Conservation (phyloP, 179 eudicot genomes). For the Gypsophila paniculata region DNA sequence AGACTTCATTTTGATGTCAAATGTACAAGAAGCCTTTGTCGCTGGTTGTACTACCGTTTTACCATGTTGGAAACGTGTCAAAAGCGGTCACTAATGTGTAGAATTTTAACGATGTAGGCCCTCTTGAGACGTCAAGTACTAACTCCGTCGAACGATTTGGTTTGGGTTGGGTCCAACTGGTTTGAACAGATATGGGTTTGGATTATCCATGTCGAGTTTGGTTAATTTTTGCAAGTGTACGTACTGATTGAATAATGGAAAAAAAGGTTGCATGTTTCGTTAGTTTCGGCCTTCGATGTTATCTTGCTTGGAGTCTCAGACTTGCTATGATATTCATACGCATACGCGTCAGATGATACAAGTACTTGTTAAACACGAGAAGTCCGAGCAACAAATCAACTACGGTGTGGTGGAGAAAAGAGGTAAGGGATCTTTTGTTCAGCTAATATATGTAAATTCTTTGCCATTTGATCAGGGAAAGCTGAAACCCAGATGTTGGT, state of each 20-base stretch:
- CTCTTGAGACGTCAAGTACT: not conserved
- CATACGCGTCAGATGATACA: not conserved
- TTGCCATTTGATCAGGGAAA: slow-evolving; percentile 30
- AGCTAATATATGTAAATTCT: slow-evolving; percentile 12
- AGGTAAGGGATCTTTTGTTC: not conserved
- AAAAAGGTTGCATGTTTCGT: not conserved
- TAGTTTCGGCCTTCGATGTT: not conserved
- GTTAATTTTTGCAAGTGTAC: too few species aligned
- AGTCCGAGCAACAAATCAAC: not conserved
- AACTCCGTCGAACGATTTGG: not conserved
- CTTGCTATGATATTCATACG: not conserved
- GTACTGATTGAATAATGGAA: too few species aligned
- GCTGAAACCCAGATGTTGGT: slow-evolving; percentile 28
- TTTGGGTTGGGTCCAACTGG: not conserved
- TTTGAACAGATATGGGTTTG: not conserved
- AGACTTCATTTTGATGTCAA: slow-evolving; percentile 17
- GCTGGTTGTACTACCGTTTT: not conserved
- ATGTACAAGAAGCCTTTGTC: slow-evolving; percentile 12
- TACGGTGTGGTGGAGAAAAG: not conserved
- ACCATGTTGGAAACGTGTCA: too few species aligned
- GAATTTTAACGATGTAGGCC: too few species aligned
- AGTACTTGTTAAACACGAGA: not conserved
- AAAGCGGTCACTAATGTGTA: too few species aligned
- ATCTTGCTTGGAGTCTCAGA: not conserved
- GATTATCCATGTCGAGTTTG: too few species aligned